A percentile compares a stretch with the other conserved stretches of the same genome.
phyloP scores from a whole-genome alignment of 1,284 basidiomycete species.

The Trametes polyzona region DNA sequence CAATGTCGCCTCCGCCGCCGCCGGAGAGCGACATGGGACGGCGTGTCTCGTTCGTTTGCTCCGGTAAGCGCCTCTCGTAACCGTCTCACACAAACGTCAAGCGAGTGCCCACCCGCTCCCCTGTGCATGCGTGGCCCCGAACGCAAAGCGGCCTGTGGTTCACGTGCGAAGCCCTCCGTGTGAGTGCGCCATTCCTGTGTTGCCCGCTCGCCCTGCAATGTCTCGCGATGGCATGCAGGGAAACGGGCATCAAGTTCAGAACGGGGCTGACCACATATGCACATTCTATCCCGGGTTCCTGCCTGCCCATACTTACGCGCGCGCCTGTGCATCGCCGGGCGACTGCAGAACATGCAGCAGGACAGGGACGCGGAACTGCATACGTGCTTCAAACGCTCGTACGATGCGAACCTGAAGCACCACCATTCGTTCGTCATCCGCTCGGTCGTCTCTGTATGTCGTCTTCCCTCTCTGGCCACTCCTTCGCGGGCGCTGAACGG shows the following conservation, averaged over 20 bases:
- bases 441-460: slow-evolving; percentile 80
- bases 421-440: slow-evolving; percentile 87
- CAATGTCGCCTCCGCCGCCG: slow-evolving; percentile 35
- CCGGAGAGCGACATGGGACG: slow-evolving; percentile 53
- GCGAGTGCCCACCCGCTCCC: slow-evolving; percentile 40
- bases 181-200: slow-evolving; percentile 16
- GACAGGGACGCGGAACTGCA: slow-evolving; percentile 77
- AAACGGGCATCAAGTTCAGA: slow-evolving; percentile 10
- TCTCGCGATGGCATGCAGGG: slow-evolving; percentile 8
- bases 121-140: slow-evolving; percentile 47
- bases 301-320: too few relatives aligned
- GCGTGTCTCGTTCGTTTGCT: slow-evolving; percentile 80
- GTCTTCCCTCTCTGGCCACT: neutral
- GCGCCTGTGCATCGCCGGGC: too few relatives aligned
- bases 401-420: slow-evolving; percentile 82
- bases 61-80: slow-evolving; percentile 55
- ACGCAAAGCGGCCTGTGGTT: slow-evolving; percentile 77
- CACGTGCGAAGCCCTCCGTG: slow-evolving; percentile 78
- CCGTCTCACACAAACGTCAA: slow-evolving; percentile 24
- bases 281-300: slow-evolving; percentile 2
- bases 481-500: slow-evolving; percentile 1
- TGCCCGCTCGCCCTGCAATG: slow-evolving; percentile 2
- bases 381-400: slow-evolving; percentile 85
- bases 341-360: slow-evolving; percentile 57
- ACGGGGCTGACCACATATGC: slow-evolving; percentile 5